Base-by-base conservation (phyloP, 164 flowering plant species). In the Sextonia rubra region DNA sequence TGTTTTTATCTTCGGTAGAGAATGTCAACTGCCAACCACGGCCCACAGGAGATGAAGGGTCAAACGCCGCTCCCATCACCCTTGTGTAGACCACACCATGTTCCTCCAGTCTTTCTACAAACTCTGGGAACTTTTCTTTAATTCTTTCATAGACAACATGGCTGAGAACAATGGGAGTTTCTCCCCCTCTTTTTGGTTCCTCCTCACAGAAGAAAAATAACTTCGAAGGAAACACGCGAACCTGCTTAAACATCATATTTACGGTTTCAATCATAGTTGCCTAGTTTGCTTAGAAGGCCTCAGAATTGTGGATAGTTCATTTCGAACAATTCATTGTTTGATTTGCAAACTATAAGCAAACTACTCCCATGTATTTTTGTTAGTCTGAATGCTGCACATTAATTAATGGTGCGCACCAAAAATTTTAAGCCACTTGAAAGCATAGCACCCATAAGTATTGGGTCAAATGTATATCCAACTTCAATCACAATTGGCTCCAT, bases 151-250 rank as follows among this genome's bases (percentile, higher is more conserved):
- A 91, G 12, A 92, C 81, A 24, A 90, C 58, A 79, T 91, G 97
- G 79, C 99, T 91, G 11, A 89, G 92, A 72, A 89, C 97, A 12
- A 94, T 87, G 12, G 99, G 97, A 71, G 97, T 92, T 73, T 92
- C 99, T 75, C 99, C 99, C 18, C 87, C 97, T 74, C 68, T 82
- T 72, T 73, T 82, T 14, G 97, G 95, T 74, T 88, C 95, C 62
- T 85, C 91, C 78, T 94, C 99, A 75, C 99, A 92, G 67, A 82
- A 94, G 91, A 94, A 94, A 64, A 94, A 89, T 89, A 92, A 62
- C 64, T 91, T 91, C 32, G 92, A 79, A 5, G 99, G 97, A 58
- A 84, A 94, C 80, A 89, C 89, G 1, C 97, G 97, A 56, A 90
- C 89, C 98, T 94, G 80, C 61, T 20, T 20, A 52, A 20, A 52